Conservation (phyloP, 805 yeast species). For the Kodamaea leandrae region DNA sequence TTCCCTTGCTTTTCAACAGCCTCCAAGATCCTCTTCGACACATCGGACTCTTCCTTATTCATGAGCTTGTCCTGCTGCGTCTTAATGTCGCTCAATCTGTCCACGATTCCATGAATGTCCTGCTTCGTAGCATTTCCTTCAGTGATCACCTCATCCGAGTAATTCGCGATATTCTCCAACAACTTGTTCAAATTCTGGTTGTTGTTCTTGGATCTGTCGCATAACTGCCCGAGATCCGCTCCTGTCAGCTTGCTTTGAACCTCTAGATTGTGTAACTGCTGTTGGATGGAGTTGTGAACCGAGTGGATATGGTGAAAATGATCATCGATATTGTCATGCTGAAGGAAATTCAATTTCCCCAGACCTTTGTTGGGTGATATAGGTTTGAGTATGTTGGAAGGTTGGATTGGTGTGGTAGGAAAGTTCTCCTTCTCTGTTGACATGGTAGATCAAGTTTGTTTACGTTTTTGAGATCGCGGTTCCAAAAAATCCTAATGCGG, state of each 20-base stretch:
- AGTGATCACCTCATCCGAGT: slow-evolving; percentile 34
- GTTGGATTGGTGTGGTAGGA: slow-evolving; percentile 5
- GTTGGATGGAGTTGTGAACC: slow-evolving; percentile 26
- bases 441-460: slow-evolving; percentile 4
- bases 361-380: slow-evolving; percentile 7
- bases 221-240: slow-evolving; percentile 35
- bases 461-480: slow-evolving; percentile 1
- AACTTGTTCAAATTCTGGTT: slow-evolving; percentile 36
- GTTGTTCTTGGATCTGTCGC: slow-evolving; percentile 40
- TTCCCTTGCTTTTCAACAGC: too few relatives aligned
- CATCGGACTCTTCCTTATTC: background rate
- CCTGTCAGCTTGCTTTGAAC: slow-evolving; percentile 34
- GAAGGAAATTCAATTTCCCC: slow-evolving; percentile 30
- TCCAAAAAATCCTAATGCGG: slow-evolving; percentile 1
- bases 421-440: slow-evolving; percentile 8
- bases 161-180: slow-evolving; percentile 32
- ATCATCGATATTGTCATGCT: slow-evolving; percentile 33
- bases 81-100: slow-evolving; percentile 16
- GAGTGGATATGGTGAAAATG: slow-evolving; percentile 31
- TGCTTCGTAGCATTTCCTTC: slow-evolving; percentile 36
- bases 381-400: slow-evolving; percentile 6
- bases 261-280: slow-evolving; percentile 30
- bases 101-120: slow-evolving; percentile 24
- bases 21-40: background rate
- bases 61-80: slow-evolving; percentile 5